Evolutionary conservation across 2,329 filamentous ascomycete genomes (phyloP), one percentile per base, ranked within the genome.

Genomic region (Neurospora sp.): DNA sequence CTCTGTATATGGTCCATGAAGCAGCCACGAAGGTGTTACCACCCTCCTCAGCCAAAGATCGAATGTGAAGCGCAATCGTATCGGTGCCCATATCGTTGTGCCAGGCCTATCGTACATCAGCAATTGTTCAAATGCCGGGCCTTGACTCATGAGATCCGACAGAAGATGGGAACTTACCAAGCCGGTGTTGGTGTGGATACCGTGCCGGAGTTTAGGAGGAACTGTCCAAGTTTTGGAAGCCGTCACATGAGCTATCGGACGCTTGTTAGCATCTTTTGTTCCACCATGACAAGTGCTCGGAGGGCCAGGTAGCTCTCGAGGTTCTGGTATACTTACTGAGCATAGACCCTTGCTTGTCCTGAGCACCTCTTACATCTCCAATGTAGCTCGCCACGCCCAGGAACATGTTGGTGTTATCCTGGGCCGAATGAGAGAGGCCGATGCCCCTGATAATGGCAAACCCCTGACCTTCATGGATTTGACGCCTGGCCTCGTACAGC

Each of bases 321-420:
- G 4, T 62, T 52, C n/a, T 62, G 46, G 11, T 38, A 6, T 15
- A 77, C 81, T 73, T 78, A 85, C 84, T 80, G 17, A 86, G 73
- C 74, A 85, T 81, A 42, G 82, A 81, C 11, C 84, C 83, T 62
- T 81, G 81, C n/a, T 79, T 78, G 69, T 82, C 82, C 70, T 87
- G 85, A 2, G 83, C 73, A 2, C 85, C 85, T 46, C 86, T 82
- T 66, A 84, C 80, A 43, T 85, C 81, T 1, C 84, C 87, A 67
- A 90, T 82, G 73, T 89, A 83, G 69, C 82, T 84, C 0, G 87
- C 82, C 11, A 90, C 77, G 0, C 85, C 88, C 4, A 88, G 80
- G 73, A 86, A 89, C 62, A 89, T 79, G 5, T 83, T 80, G 17
- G 86, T 77, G 68, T 85, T 86, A 68, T 90, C 86, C 72, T 87